A percentile compares a stretch with the other conserved stretches of the same genome.
These are phyloP conservation scores for Serendipita vermifera DNA, from an alignment of 768 basidiomycete species.

Conservation along the genomic window DNA sequence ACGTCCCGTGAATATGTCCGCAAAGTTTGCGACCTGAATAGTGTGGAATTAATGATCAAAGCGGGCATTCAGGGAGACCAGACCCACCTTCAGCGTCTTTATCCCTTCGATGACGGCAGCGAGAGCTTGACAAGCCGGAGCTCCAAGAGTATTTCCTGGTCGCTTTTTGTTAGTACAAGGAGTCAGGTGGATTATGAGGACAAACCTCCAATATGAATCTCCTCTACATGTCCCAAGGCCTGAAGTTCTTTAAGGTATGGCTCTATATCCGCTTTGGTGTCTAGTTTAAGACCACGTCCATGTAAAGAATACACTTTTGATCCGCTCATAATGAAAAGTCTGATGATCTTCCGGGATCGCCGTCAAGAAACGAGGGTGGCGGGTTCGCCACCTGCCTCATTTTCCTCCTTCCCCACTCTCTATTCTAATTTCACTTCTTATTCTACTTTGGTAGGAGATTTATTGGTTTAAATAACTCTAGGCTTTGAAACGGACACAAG, in stretches of 20 bases:
- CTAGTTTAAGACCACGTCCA: slow-evolving; percentile 68
- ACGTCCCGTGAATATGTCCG: slow-evolving; percentile 96
- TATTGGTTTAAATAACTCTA: no score
- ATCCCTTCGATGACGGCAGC: slow-evolving; percentile 66
- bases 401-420: no score
- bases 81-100: slow-evolving; percentile 50
- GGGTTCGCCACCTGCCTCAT: no score
- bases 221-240: slow-evolving; percentile 48
- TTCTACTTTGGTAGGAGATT: no score
- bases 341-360: no score
- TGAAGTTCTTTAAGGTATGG: slow-evolving; percentile 43
- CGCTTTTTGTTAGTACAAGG: no score
- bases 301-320: slow-evolving; percentile 29
- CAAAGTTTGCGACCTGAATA: slow-evolving; percentile 78
- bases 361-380: no score
- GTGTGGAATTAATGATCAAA: neutral
- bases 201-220: slow-evolving; percentile 78
- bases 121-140: slow-evolving; percentile 76
- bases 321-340: slow-evolving; percentile 1
- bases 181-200: neutral
- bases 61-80: neutral
- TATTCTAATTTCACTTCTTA: no score
- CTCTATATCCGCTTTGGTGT: slow-evolving; percentile 59
- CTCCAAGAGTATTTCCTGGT: slow-evolving; percentile 68
- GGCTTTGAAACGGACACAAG: no score